phyloP scores from a whole-genome alignment of 352 stramenopile species.

The Pythium aristosporum region DNA sequence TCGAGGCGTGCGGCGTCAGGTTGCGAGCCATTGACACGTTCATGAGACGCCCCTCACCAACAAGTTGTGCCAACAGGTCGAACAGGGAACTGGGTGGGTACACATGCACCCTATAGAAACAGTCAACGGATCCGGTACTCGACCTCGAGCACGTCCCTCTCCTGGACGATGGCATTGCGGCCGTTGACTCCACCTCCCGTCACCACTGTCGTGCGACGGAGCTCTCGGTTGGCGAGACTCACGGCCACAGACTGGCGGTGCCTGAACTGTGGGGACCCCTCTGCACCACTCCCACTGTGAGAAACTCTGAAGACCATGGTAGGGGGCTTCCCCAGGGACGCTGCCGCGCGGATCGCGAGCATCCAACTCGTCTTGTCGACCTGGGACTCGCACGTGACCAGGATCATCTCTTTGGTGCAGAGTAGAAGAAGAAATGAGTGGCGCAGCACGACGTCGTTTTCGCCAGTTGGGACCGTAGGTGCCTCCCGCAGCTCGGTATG shows the following conservation, averaged over 20 bases:
- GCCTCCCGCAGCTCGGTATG: conserved; percentile 7
- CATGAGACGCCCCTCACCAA: too few species aligned
- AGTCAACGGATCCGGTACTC: conserved; percentile 44
- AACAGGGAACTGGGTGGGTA: too few species aligned
- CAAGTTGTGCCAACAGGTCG: too few species aligned
- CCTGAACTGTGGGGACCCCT: conserved; percentile 12
- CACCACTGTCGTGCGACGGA: conserved; percentile 4
- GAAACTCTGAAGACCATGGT: conserved; percentile 10
- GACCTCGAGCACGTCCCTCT: conserved; percentile 38
- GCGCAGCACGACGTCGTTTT: conserved; percentile 30
- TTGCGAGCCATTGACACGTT: too few species aligned
- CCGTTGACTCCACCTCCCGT: background rate
- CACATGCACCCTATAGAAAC: too few species aligned
- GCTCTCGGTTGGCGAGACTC: conserved; percentile 15
- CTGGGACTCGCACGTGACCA: conserved; percentile 40
- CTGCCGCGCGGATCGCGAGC: conserved; percentile 29
- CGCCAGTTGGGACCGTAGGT: background rate
- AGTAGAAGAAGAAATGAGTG: conserved; percentile 40
- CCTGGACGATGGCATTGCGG: conserved; percentile 17
- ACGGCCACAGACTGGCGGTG: conserved; percentile 18
- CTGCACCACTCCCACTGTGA: conserved; percentile 15
- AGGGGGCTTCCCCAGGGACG: conserved; percentile 4
- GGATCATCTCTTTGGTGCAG: conserved; percentile 22
- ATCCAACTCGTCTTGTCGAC: conserved; percentile 59
- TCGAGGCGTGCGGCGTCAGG: too few species aligned